A percentile compares a stretch with the other conserved stretches of the same genome.
Evolutionary conservation across 495 filamentous ascomycete genomes (phyloP).

Genomic region (Neurospora tetraspora): DNA sequence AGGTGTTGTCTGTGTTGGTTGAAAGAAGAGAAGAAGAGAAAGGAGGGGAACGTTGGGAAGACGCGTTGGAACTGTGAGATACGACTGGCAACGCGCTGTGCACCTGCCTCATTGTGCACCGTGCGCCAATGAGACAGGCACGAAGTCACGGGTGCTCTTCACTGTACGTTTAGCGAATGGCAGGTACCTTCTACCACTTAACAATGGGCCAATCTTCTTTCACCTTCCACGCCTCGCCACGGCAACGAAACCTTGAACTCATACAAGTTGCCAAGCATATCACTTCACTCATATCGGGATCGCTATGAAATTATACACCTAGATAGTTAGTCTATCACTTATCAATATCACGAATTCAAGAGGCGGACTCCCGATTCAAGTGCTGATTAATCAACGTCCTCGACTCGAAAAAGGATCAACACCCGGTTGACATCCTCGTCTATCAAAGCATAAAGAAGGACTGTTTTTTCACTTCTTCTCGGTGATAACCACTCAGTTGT

Average conservation of each 20-base stretch:
- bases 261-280: background rate
- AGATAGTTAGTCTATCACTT: background rate
- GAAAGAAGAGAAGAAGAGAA: background rate
- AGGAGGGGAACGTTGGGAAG: background rate
- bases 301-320: background rate
- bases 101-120: background rate
- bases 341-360: background rate
- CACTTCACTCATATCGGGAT: background rate
- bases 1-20: background rate
- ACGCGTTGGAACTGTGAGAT: slow-evolving; percentile 2
- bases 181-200: background rate
- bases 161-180: background rate
- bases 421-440: background rate
- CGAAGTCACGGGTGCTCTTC: background rate
- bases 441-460: background rate
- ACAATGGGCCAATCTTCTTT: background rate
- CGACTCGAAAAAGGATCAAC: background rate
- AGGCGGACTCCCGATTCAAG: background rate
- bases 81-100: background rate
- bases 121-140: background rate
- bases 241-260: background rate
- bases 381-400: background rate
- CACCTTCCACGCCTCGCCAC: background rate
- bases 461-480: too few species aligned
- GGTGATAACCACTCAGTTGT: background rate